A percentile compares a stretch with the other conserved stretches of the same genome.
Conservation (phyloP, 768 basidiomycete species). For the Cytidiella melzeri region DNA sequence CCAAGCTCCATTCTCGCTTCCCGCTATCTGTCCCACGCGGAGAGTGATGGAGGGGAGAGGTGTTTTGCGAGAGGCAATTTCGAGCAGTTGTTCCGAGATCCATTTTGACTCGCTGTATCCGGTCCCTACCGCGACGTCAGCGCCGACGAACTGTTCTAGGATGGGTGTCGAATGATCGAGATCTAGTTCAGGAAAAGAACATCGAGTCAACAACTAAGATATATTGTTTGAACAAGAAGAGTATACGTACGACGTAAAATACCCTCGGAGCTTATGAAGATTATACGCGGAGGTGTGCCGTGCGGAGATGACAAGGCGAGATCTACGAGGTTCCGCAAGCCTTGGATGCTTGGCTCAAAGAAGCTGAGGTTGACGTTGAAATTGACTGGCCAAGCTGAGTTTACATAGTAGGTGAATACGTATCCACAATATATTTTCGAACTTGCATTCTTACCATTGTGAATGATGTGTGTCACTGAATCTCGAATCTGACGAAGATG, state of each 20-base stretch:
- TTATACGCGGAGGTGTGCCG: slow-evolving; percentile 22
- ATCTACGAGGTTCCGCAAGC: slow-evolving; percentile 30
- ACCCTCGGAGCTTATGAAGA: slow-evolving; percentile 31
- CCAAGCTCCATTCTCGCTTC: slow-evolving; percentile 33
- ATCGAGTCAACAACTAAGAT: no score
- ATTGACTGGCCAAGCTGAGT: slow-evolving; percentile 30
- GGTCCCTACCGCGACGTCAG: slow-evolving; percentile 17
- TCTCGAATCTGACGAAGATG: slow-evolving; percentile 19
- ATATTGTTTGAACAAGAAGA: no score
- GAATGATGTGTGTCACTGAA: slow-evolving; percentile 33
- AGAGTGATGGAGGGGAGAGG: slow-evolving; percentile 22
- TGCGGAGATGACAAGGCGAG: slow-evolving; percentile 30
- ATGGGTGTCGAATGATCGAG: slow-evolving; percentile 8
- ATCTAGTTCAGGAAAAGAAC: no score
- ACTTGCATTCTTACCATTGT: slow-evolving; percentile 26
- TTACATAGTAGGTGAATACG: not conserved
- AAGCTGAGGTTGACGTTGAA: slow-evolving; percentile 27
- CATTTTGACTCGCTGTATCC: slow-evolving; percentile 33
- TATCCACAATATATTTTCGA: not conserved
- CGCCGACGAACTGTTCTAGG: slow-evolving; percentile 16
- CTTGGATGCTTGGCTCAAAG: slow-evolving; percentile 24
- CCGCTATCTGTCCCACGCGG: slow-evolving; percentile 34
- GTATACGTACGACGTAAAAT: slow-evolving; percentile 20
- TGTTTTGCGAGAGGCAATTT: slow-evolving; percentile 13
- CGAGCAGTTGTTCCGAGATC: slow-evolving; percentile 22